phyloP scores from a whole-genome alignment of 2,329 filamentous ascomycete species.

The Juglanconis juglandina region DNA sequence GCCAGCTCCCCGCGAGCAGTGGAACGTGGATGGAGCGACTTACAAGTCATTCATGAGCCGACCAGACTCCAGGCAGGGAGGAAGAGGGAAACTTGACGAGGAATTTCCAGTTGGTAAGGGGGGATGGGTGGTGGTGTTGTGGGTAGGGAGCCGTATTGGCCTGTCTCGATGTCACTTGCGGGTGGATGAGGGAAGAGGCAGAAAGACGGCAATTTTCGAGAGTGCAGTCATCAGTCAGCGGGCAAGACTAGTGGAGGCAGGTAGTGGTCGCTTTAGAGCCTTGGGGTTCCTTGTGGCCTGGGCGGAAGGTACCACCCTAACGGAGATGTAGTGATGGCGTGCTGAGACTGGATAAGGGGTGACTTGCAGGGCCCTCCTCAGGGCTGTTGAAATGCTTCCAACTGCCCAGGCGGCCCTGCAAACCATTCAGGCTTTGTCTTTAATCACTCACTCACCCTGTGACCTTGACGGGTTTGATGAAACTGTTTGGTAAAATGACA shows the following conservation, averaged over 20 bases:
- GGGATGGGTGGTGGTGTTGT: conserved; percentile 19
- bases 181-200: conserved; percentile 28
- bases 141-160: conserved; percentile 20
- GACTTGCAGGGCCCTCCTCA: background rate
- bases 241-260: conserved; percentile 5
- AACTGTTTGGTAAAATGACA: background rate
- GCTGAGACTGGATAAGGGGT: background rate
- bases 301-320: background rate
- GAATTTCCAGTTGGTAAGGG: conserved; percentile 1
- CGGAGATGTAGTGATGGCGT: background rate
- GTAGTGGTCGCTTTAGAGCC: background rate
- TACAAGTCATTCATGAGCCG: conserved; percentile 53
- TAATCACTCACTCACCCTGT: background rate
- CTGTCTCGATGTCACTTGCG: conserved; percentile 26
- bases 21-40: conserved; percentile 34
- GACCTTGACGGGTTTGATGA: background rate
- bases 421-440: background rate
- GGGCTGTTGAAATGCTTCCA: background rate
- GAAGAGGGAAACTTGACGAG: conserved; percentile 17
- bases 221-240: conserved; percentile 13
- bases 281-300: conserved; percentile 9
- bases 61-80: conserved; percentile 37
- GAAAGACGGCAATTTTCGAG: conserved; percentile 17
- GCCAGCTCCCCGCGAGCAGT: conserved; percentile 23
- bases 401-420: background rate